Conservation (phyloP, 192 early-diverging fungal species). For the Umbelopsis sp. region DNA sequence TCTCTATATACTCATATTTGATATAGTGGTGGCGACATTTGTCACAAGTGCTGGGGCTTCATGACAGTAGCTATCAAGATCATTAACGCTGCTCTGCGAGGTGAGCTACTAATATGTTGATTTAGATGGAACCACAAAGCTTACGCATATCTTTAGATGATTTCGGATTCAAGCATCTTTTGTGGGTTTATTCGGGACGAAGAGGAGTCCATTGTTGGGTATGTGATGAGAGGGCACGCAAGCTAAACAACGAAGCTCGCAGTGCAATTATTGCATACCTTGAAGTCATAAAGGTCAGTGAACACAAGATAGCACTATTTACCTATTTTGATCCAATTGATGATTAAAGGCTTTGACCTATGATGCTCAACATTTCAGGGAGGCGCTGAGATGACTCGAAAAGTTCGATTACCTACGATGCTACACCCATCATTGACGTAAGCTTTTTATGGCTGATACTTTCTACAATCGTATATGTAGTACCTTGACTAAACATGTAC, state of each 20-base stretch:
- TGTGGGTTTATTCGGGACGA: slow-evolving; percentile 97
- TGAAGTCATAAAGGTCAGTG: slow-evolving; percentile 65
- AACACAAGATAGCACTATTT: neutral
- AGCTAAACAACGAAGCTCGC: slow-evolving; percentile 75
- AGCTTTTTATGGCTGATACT: slow-evolving; percentile 8
- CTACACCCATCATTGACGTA: slow-evolving; percentile 78
- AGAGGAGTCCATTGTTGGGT: slow-evolving; percentile 99
- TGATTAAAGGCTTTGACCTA: neutral
- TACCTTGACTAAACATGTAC: neutral
- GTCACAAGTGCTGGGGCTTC: slow-evolving; percentile 90
- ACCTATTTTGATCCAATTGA: neutral
- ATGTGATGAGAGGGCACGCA: slow-evolving; percentile 84
- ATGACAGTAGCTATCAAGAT: slow-evolving; percentile 92
- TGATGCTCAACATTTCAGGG: slow-evolving; percentile 46
- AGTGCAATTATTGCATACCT: slow-evolving; percentile 85
- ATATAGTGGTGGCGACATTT: slow-evolving; percentile 78
- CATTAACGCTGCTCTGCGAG: slow-evolving; percentile 71
- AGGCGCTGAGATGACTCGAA: slow-evolving; percentile 70
- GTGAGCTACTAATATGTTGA: slow-evolving; percentile 36
- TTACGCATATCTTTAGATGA: slow-evolving; percentile 59
- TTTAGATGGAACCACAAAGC: neutral
- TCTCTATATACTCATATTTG: neutral
- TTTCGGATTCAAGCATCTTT: slow-evolving; percentile 91
- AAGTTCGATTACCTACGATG: slow-evolving; percentile 66
- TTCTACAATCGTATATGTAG: neutral